phyloP scores from a whole-genome alignment of 2,329 filamentous ascomycete genomes.

The Teratosphaeria pseudoeucalypti region DNA sequence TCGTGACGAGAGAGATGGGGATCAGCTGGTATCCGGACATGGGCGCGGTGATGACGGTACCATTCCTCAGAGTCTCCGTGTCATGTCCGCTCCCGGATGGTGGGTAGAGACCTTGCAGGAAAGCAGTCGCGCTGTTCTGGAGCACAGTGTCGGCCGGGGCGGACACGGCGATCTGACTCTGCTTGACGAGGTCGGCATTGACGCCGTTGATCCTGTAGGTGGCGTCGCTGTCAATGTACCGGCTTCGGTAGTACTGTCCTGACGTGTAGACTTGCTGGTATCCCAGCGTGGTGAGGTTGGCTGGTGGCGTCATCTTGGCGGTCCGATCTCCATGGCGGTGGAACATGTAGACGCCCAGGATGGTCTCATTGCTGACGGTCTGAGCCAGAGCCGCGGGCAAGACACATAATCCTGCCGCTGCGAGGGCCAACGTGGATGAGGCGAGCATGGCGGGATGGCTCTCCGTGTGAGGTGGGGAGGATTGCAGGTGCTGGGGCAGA shows the following conservation, averaged over 20 bases:
- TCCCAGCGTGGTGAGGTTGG: slow-evolving; percentile 67
- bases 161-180: slow-evolving; percentile 60
- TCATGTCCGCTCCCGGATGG: slow-evolving; percentile 49
- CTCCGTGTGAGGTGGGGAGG: not conserved
- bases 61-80: slow-evolving; percentile 59
- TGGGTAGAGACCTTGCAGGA: slow-evolving; percentile 80
- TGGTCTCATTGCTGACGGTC: slow-evolving; percentile 44
- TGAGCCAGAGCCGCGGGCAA: slow-evolving; percentile 18
- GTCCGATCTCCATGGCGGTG: slow-evolving; percentile 74
- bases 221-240: slow-evolving; percentile 58
- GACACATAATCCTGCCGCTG: slow-evolving; percentile 7
- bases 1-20: slow-evolving; percentile 56
- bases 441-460: slow-evolving; percentile 3
- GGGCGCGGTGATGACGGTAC: slow-evolving; percentile 54
- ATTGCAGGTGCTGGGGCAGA: not conserved
- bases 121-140: slow-evolving; percentile 67
- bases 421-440: slow-evolving; percentile 14
- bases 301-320: slow-evolving; percentile 60
- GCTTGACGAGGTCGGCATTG: slow-evolving; percentile 53
- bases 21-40: slow-evolving; percentile 77
- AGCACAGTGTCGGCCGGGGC: slow-evolving; percentile 63
- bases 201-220: slow-evolving; percentile 55
- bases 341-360: slow-evolving; percentile 77
- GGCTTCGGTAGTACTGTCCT: slow-evolving; percentile 63
- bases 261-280: slow-evolving; percentile 64